Evolutionary conservation across 2,329 filamentous ascomycete species (phyloP), one percentile per base, ranked within the genome.

Genomic region (Zopfia rhizophila): DNA sequence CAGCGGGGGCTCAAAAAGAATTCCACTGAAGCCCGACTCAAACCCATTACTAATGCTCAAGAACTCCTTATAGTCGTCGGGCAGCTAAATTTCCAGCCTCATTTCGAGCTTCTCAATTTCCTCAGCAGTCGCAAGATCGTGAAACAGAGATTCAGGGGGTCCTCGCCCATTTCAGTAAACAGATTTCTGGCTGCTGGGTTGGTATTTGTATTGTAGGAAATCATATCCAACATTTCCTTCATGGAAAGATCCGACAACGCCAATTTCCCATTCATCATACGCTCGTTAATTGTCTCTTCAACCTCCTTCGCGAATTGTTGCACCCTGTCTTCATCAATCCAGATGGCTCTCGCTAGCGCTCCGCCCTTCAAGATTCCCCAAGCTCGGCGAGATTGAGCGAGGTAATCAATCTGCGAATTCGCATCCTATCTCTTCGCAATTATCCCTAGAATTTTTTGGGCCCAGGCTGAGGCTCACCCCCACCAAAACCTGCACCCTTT

Each of bases 21-120:
- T 29, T 13, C 48, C 52, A 18, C 28, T 27, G 19, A 30, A 53
- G n/a, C n/a, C n/a, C n/a, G n/a, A n/a, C n/a, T n/a, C n/a, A n/a
- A 56, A 45, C 17, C 55, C 52, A 35, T 58, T 58, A 11, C 49
- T 45, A 11, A 55, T 29, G 21, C 17, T 6, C 12, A 58, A 49
- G 32, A 53, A 56, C 21, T 38, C 42, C 23, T 54, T 56, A 38
- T 55, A 58, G 43, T 56, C 52, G 4, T 30, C 29, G 11, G 52
- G 55, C 3, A 58, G 35, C 11, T 16, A 16, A 6, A 48, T 39
- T 11, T 19, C 40, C 12, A 58, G 45, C 5, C 46, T 21, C 30
- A 48, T 16, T 24, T 58, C 55, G 8, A 48, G 33, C 18, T 41
- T 25, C 5, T 11, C 16, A 14, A 58, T 48, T 5, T 44, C 22